These are phyloP conservation scores for Penicillium sp. DNA, from an alignment of 2,329 filamentous ascomycete genomes.

Conservation along the genomic window DNA sequence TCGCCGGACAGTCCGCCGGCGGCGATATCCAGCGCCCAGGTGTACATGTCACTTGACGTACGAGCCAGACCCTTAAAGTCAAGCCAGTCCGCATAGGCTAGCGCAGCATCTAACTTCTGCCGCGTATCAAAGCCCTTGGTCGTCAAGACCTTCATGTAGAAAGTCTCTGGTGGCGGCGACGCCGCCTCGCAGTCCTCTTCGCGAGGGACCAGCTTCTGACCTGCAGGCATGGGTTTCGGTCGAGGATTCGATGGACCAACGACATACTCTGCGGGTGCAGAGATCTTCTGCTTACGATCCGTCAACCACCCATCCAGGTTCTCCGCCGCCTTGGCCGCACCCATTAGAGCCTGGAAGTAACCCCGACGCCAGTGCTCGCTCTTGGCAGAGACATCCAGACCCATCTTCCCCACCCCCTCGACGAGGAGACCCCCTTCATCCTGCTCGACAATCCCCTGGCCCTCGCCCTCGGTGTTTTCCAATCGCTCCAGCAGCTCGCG, in stretches of 20 bases:
- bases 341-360: constrained; percentile 78
- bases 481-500: constrained; percentile 58
- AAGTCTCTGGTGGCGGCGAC: constrained; percentile 65
- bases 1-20: constrained; percentile 48
- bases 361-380: constrained; percentile 78
- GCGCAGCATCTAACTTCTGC: constrained; percentile 73
- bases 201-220: constrained; percentile 54
- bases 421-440: constrained; percentile 47
- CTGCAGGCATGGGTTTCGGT: constrained; percentile 65
- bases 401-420: constrained; percentile 51
- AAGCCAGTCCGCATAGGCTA: constrained; percentile 79
- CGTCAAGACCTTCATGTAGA: constrained; percentile 75
- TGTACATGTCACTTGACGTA: constrained; percentile 65
- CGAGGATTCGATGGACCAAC: constrained; percentile 77
- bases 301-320: constrained; percentile 72
- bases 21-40: constrained; percentile 70
- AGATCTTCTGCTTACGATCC: constrained; percentile 59
- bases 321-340: constrained; percentile 68
- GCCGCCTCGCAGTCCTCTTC: constrained; percentile 70
- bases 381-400: constrained; percentile 66
- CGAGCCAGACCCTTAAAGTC: constrained; percentile 65
- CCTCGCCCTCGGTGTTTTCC: constrained; percentile 64
- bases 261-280: constrained; percentile 68
- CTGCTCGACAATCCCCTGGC: constrained; percentile 56
- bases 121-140: constrained; percentile 71